Conservation (phyloP, 1,284 basidiomycete species). For the Apiotrichum akiyoshidainum region DNA sequence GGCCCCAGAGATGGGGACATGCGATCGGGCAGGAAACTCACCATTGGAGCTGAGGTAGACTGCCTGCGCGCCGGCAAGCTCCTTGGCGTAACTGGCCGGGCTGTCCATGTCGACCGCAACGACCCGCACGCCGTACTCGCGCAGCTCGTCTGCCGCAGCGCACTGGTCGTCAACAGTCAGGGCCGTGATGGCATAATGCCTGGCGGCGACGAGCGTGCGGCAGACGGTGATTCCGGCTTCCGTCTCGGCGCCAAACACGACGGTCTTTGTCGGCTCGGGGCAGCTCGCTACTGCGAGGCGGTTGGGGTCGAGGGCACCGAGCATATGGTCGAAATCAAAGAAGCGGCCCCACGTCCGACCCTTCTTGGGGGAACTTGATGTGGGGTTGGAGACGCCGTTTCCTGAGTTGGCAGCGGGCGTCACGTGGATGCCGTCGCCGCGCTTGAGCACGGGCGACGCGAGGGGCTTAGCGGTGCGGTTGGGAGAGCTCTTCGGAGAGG, state of each 20-base stretch:
- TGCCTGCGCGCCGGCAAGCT: slow-evolving; percentile 23
- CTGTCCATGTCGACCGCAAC: slow-evolving; percentile 30
- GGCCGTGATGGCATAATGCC: slow-evolving; percentile 10
- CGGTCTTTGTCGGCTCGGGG: slow-evolving; percentile 19
- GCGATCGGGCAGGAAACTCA: slow-evolving; percentile 1
- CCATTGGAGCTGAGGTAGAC: slow-evolving; percentile 26
- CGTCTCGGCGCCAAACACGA: slow-evolving; percentile 32
- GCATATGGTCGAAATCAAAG: slow-evolving; percentile 23
- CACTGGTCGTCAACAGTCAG: slow-evolving; percentile 16
- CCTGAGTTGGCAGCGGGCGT: background rate
- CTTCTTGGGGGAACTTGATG: background rate
- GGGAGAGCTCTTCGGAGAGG: too few relatives aligned
- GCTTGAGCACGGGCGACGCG: too few relatives aligned
- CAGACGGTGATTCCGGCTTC: slow-evolving; percentile 18
- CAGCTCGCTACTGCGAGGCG: slow-evolving; percentile 14
- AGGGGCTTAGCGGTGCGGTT: too few relatives aligned
- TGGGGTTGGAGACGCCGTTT: background rate
- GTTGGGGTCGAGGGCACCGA: slow-evolving; percentile 28
- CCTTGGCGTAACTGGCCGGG: slow-evolving; percentile 18
- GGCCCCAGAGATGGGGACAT: too few relatives aligned
- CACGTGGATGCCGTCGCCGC: background rate
- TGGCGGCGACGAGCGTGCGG: slow-evolving; percentile 13
- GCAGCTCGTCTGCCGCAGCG: slow-evolving; percentile 7
- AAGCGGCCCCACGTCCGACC: slow-evolving; percentile 6
- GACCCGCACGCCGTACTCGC: slow-evolving; percentile 16